These are phyloP conservation scores for Emericellopsis terricola DNA, from an alignment of 495 filamentous ascomycete species.

Conservation along the genomic window DNA sequence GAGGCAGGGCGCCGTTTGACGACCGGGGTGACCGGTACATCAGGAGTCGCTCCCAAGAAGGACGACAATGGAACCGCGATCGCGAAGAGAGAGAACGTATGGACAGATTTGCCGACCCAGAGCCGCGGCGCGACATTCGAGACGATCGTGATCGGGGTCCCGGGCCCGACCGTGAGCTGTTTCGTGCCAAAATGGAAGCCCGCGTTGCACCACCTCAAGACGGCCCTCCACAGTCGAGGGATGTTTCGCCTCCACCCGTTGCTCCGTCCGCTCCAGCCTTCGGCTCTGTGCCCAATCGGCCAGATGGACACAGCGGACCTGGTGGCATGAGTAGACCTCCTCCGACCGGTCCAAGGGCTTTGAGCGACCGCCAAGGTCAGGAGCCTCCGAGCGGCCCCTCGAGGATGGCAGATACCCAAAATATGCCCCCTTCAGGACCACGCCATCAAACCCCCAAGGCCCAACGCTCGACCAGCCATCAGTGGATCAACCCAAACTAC, in stretches of 20 bases:
- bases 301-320: constrained; percentile 15
- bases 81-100: constrained; percentile 31
- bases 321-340: constrained; percentile 20
- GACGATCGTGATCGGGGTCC: constrained; percentile 38
- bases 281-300: constrained; percentile 38
- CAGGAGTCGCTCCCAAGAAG: constrained; percentile 54
- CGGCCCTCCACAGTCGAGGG: constrained; percentile 20
- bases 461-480: constrained; percentile 30
- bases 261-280: constrained; percentile 72
- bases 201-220: constrained; percentile 22
- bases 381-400: constrained; percentile 18
- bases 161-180: constrained; percentile 32
- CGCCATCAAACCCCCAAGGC: constrained; percentile 27
- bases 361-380: constrained; percentile 21
- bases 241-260: constrained; percentile 51
- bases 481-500: constrained; percentile 39
- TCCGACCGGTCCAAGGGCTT: constrained; percentile 32
- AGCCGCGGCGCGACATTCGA: constrained; percentile 30
- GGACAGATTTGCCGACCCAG: constrained; percentile 21
- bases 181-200: constrained; percentile 20
- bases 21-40: constrained; percentile 35
- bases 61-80: constrained; percentile 33
- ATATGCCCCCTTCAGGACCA: constrained; percentile 40
- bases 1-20: constrained; percentile 38
- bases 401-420: constrained; percentile 32